phyloP scores from a whole-genome alignment of 208 protist genomes.

The Acanthamoeba culbertsoni region DNA sequence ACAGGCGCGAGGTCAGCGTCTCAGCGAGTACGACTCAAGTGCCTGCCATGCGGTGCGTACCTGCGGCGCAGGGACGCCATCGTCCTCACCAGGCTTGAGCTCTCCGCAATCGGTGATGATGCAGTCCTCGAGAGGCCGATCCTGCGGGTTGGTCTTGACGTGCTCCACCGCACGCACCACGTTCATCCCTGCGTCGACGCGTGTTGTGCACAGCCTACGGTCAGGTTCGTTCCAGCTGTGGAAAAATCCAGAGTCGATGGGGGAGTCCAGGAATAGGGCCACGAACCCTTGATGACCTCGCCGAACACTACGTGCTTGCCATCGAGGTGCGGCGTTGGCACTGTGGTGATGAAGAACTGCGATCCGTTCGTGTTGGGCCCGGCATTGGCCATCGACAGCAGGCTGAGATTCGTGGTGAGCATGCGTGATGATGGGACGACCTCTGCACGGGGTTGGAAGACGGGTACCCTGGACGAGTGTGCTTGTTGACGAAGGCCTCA shows the following conservation, averaged over 20 bases:
- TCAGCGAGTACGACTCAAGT: not conserved
- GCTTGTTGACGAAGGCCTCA: constrained; percentile 95
- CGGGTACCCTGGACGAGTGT: constrained; percentile 62
- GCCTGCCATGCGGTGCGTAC: not conserved
- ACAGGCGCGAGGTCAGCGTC: not conserved
- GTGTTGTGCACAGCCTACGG: not conserved
- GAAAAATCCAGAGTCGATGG: not conserved
- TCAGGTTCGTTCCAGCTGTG: not conserved
- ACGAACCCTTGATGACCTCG: constrained; percentile 84
- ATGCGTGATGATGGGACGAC: not conserved
- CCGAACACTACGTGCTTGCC: constrained; percentile 89
- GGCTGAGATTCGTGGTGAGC: constrained; percentile 71
- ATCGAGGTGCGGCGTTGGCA: constrained; percentile 77
- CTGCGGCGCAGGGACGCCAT: constrained; percentile 35
- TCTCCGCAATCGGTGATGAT: constrained; percentile 67
- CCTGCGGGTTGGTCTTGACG: not conserved
- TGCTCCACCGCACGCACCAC: constrained; percentile 74
- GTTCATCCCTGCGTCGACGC: constrained; percentile 67
- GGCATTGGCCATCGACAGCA: constrained; percentile 98
- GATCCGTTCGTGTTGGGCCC: constrained; percentile 90
- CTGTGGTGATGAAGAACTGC: constrained; percentile 76
- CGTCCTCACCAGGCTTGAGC: constrained; percentile 63
- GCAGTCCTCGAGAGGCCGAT: constrained; percentile 43
- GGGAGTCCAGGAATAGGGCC: not conserved
- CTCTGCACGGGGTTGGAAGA: not conserved